Conservation (phyloP, 208 protist genomes). For the Wallacemonas sp. region DNA sequence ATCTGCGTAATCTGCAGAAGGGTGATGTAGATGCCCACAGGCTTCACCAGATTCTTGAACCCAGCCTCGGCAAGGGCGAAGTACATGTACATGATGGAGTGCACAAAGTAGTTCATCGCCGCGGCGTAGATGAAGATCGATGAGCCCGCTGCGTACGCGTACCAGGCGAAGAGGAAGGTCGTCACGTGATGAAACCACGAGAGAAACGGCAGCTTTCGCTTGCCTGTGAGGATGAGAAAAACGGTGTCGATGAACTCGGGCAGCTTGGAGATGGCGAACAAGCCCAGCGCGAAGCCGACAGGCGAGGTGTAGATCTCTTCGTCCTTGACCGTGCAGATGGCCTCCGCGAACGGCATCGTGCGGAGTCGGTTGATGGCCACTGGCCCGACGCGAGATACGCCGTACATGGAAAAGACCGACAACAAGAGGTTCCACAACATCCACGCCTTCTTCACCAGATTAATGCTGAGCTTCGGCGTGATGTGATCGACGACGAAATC, state of each 20-base stretch:
- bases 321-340: constrained; percentile 66
- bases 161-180: constrained; percentile 90
- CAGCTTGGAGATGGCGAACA: constrained; percentile 83
- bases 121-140: constrained; percentile 64
- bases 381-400: constrained; percentile 53
- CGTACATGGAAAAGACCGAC: constrained; percentile 79
- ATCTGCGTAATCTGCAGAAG: constrained; percentile 92
- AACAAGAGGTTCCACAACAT: constrained; percentile 87
- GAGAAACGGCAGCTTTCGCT: constrained; percentile 73
- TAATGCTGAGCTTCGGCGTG: constrained; percentile 39
- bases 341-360: constrained; percentile 21
- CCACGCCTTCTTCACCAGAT: constrained; percentile 53
- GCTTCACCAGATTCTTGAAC: constrained; percentile 65
- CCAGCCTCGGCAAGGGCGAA: constrained; percentile 81
- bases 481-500: constrained; percentile 31
- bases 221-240: constrained; percentile 74
- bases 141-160: constrained; percentile 57
- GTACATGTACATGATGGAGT: constrained; percentile 96
- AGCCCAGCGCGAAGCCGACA: constrained; percentile 68
- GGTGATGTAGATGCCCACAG: constrained; percentile 88
- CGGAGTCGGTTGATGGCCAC: constrained; percentile 16
- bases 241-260: constrained; percentile 87
- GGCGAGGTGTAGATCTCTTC: constrained; percentile 57
- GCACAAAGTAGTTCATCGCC: constrained; percentile 94
- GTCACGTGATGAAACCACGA: constrained; percentile 93